These are phyloP conservation scores for Cucurbita pepo DNA, from an alignment of 306 rosid species.

Conservation along the genomic window DNA sequence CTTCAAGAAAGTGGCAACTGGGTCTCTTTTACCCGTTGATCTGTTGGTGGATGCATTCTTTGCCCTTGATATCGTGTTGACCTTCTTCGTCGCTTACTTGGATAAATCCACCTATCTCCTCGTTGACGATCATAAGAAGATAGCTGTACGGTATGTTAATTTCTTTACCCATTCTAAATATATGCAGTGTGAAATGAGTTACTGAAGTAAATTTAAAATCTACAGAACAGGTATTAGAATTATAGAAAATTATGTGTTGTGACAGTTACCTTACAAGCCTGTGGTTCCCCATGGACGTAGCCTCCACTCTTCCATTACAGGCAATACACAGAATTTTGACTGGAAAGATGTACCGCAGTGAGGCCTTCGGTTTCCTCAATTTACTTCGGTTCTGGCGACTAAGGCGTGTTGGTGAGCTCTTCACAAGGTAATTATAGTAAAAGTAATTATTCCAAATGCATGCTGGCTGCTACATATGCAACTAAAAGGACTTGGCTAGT, in stretches of 20 bases:
- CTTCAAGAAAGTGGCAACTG: slow-evolving; percentile 33
- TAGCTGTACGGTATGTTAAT: slow-evolving; percentile 44
- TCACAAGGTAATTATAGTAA: slow-evolving; percentile 34
- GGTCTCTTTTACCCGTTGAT: slow-evolving; percentile 39
- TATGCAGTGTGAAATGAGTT: not conserved
- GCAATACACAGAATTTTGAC: slow-evolving; percentile 30
- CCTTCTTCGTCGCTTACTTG: slow-evolving; percentile 81
- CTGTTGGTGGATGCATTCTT: slow-evolving; percentile 58
- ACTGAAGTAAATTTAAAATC: not conserved
- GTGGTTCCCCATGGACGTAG: slow-evolving; percentile 53
- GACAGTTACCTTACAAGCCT: slow-evolving; percentile 48
- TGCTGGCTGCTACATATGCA: not conserved
- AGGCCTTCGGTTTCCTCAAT: slow-evolving; percentile 47
- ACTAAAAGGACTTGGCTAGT: not conserved
- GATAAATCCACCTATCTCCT: slow-evolving; percentile 68
- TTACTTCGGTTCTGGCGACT: slow-evolving; percentile 84
- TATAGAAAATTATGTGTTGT: not conserved
- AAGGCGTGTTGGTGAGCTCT: slow-evolving; percentile 57
- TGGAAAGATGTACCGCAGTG: slow-evolving; percentile 12
- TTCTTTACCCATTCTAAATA: not conserved
- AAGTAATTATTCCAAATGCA: not conserved
- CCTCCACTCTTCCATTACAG: slow-evolving; percentile 64
- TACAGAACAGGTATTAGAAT: not conserved
- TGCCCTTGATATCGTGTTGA: slow-evolving; percentile 46
- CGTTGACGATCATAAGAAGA: slow-evolving; percentile 57